Base-by-base conservation (phyloP, 495 filamentous ascomycete genomes). In the Patellaria atrata region DNA sequence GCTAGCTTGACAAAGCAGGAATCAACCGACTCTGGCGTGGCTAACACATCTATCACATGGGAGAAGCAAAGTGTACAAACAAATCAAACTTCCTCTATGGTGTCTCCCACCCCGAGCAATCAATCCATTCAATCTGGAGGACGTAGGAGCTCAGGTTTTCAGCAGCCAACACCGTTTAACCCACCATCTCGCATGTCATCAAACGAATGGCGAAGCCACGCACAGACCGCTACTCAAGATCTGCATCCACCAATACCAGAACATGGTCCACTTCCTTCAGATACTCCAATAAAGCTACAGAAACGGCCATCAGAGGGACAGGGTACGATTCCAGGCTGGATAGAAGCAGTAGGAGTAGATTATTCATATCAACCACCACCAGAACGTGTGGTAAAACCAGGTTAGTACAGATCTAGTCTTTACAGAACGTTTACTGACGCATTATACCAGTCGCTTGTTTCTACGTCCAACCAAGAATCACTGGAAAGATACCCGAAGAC, bases 291-390 rank as follows among this genome's bases (percentile, higher is more conserved):
- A 8, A 69, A 66, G 33, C 51, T 77, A 1, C 61, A 63, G 31
- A 62, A 54, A 37, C 35, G 54, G 4, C 50, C 50, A 5, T 37
- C 46, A 25, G 27, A 20, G 14, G 44, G 43, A 16, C 39, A 44
- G 28, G 68, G 74, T 8, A 63, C 63, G 25, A 52, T 77, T 37
- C 71, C 73, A 17, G 78, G 81, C 1, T 94, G 76, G 74, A 86
- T 97, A 37, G 87, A 99, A 52, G 85, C 83, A 1, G 58, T 93
- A 5, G 89, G 79, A 24, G 82, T 96, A 17, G 91, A 99, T 55
- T 64, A 74, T 8, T 63, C 67, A 0, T 99, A 99, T 51, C 70
- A 77, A 35, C 79, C 89, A 21, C 87, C 89, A 3, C 57, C 67
- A 5, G 81, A 92, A 42, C 68, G 67, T 28, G 56, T 65, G 2